Conservation (phyloP, 1,284 basidiomycete genomes). For the Apiotrichum siamense region DNA sequence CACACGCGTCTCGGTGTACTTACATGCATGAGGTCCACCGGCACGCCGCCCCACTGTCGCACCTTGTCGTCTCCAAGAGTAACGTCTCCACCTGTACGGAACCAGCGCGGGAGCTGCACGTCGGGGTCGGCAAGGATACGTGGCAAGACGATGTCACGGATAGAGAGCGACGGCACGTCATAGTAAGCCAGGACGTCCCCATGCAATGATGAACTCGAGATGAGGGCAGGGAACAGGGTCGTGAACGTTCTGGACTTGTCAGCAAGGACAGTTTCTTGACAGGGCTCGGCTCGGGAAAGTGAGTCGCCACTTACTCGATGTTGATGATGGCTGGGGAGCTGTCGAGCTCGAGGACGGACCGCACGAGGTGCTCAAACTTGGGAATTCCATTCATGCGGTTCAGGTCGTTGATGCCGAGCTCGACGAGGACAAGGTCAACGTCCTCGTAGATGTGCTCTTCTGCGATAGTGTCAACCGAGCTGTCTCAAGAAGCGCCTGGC, state of each 20-base stretch:
- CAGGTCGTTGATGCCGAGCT: slow-evolving; percentile 43
- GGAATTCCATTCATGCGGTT: slow-evolving; percentile 26
- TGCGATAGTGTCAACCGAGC: slow-evolving; percentile 8
- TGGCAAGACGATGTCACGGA: slow-evolving; percentile 41
- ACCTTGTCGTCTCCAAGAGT: slow-evolving; percentile 37
- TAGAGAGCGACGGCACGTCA: slow-evolving; percentile 40
- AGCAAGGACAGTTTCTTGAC: neutral
- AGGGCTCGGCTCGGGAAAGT: too few relatives aligned
- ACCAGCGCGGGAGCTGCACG: slow-evolving; percentile 38
- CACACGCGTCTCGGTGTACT: slow-evolving; percentile 19
- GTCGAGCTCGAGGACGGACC: slow-evolving; percentile 35
- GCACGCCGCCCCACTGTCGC: slow-evolving; percentile 31
- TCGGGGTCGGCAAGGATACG: slow-evolving; percentile 37
- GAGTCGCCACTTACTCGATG: slow-evolving; percentile 39
- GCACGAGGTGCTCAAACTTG: slow-evolving; percentile 39
- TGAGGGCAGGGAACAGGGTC: slow-evolving; percentile 37
- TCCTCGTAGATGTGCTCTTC: slow-evolving; percentile 43
- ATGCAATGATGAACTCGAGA: slow-evolving; percentile 40
- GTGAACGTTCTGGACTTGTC: slow-evolving; percentile 37
- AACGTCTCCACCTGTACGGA: slow-evolving; percentile 36
- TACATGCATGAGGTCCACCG: slow-evolving; percentile 45
- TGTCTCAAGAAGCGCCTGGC: neutral
- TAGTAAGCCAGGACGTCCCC: slow-evolving; percentile 42
- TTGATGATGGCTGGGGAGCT: slow-evolving; percentile 41
- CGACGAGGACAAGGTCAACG: slow-evolving; percentile 37